Base-by-base conservation (phyloP, 495 filamentous ascomycete species). In the Niebla homalea region DNA sequence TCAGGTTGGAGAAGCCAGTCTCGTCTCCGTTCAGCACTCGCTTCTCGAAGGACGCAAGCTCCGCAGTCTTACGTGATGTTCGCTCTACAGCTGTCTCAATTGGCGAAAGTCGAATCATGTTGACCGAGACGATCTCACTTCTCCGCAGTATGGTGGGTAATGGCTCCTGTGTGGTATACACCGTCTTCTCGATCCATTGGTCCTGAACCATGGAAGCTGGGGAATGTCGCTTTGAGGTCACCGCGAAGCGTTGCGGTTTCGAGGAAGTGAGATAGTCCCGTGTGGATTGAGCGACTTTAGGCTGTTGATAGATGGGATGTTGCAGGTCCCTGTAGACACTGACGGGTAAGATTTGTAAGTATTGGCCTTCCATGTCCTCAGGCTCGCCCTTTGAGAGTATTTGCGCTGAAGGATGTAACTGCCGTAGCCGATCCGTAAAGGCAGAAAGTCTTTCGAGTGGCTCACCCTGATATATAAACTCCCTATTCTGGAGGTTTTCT, bases 141-240 rank as follows among this genome's bases (percentile, higher is more conserved):
- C 89, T 76, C 35, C 88, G 78, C 21, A 95, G 70, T 37, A 98
- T 92, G 8, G 88, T 95, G 6, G 92, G 93, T 67, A 98, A 97
- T 0, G 83, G 57, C 55, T 95, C 89, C 0, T 81, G 80, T 7
- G 87, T 89, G 4, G 77, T 85, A 63, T 87, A 95, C 2, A 97
- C 68, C 0, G 79, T 77, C 69, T 95, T 96, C 66, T 97, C 88
- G 0, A 87, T 82, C 60, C 74, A 87, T 60, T 89, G 83, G 45
- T 79, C 73, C 50, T 80, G 77, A 21, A 77, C 67, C 22, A 82
- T 76, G 2, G 77, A 73, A 42, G 83, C 80, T 43, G 65, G 71
- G 15, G 79, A 80, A 58, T 79, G 76, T 26, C 86, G 70, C 52
- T 78, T 78, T 2, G 79, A 78, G 3, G 83, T 86, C 4, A 81